A percentile compares a stretch with the other conserved stretches of the same genome.
Conservation (phyloP, 148 eudicot genomes). For the Camellia sinensis region DNA sequence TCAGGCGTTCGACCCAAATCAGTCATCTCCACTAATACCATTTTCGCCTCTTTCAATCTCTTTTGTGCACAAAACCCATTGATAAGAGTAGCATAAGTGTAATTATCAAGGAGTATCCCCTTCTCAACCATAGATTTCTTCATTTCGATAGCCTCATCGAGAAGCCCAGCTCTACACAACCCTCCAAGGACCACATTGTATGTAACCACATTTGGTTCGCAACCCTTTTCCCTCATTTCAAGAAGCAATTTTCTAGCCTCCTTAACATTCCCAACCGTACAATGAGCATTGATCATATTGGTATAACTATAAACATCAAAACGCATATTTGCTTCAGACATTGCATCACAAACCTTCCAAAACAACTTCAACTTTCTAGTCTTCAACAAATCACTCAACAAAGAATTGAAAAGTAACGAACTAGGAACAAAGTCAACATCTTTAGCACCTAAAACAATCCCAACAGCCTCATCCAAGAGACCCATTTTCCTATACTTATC, state of each 20-base stretch:
- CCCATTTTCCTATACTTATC: conserved; percentile 61
- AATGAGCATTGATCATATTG: conserved; percentile 61
- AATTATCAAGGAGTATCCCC: conserved; percentile 56
- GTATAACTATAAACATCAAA: conserved; percentile 69
- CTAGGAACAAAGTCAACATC: conserved; percentile 43
- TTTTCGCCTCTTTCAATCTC: conserved; percentile 54
- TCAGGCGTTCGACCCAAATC: conserved; percentile 43
- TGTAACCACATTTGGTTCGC: conserved; percentile 59
- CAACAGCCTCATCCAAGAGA: conserved; percentile 52
- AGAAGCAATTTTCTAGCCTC: conserved; percentile 49
- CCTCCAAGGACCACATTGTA: conserved; percentile 77
- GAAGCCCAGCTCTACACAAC: conserved; percentile 48
- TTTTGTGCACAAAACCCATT: conserved; percentile 62
- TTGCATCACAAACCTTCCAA: conserved; percentile 62
- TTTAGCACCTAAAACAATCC: conserved; percentile 42
- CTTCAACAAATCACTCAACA: conserved; percentile 67
- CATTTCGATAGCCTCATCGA: conserved; percentile 65
- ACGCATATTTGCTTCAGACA: conserved; percentile 40
- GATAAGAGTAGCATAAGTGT: conserved; percentile 61
- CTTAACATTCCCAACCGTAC: conserved; percentile 63
- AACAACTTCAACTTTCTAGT: conserved; percentile 54
- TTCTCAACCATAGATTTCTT: conserved; percentile 57
- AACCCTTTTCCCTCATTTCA: conserved; percentile 67
- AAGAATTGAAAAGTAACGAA: conserved; percentile 62
- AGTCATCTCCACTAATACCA: conserved; percentile 55